These are phyloP conservation scores for Prunus yedoensis DNA, from an alignment of 331 rosid species.

Conservation along the genomic window DNA sequence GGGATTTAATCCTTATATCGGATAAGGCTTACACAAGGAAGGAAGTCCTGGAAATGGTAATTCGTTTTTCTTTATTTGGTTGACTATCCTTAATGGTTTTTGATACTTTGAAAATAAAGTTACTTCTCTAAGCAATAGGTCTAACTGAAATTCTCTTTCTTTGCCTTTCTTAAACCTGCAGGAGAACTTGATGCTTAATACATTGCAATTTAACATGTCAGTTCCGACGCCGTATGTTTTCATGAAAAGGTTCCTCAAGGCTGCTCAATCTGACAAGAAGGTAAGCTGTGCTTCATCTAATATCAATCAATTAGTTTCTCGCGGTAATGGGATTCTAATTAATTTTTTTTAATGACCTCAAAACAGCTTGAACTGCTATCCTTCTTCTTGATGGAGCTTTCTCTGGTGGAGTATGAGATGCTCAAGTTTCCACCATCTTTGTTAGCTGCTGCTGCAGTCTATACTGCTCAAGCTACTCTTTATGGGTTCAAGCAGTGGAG, in stretches of 20 bases:
- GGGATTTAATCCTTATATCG: constrained; percentile 84
- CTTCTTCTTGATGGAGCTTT: constrained; percentile 88
- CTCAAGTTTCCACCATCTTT: constrained; percentile 80
- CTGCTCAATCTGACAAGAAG: constrained; percentile 82
- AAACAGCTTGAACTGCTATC: constrained; percentile 76
- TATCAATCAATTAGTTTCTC: not conserved
- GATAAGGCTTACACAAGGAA: constrained; percentile 81
- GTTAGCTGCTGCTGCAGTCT: constrained; percentile 86
- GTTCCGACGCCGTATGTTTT: constrained; percentile 86
- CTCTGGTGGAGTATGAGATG: constrained; percentile 87
- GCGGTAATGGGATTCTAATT: not conserved
- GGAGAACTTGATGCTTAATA: constrained; percentile 86
- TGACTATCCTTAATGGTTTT: not conserved
- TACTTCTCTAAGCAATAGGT: not conserved
- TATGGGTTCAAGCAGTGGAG: constrained; percentile 71
- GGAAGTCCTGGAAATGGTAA: constrained; percentile 89
- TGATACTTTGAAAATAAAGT: not conserved
- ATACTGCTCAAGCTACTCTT: constrained; percentile 67
- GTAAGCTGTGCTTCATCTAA: constrained; percentile 29
- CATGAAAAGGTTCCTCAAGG: constrained; percentile 84
- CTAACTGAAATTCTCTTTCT: not conserved
- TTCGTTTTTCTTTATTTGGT: not conserved
- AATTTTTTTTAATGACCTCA: not conserved
- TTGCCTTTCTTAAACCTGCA: constrained; percentile 23
- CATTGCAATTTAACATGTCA: constrained; percentile 86